Base-by-base conservation (phyloP, 2,329 filamentous ascomycete genomes). In the Fusarium vanettenii region DNA sequence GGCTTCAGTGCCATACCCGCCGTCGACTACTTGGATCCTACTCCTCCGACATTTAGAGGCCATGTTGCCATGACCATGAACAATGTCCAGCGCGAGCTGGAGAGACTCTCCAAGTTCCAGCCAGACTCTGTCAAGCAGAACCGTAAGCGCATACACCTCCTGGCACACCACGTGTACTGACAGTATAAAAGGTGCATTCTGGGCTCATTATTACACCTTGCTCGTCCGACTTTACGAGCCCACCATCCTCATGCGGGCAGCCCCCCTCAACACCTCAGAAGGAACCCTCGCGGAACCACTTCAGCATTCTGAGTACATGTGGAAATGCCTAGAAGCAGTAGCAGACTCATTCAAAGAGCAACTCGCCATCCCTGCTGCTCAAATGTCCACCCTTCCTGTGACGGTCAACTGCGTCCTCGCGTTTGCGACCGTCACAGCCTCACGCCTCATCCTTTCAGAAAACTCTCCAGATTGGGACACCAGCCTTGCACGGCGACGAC, bases 211-310 rank as follows among this genome's bases (percentile, higher is more conserved):
- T 48, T 69, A 81, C 60, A 73, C 77, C 37, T 66, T 81, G 2
- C 48, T 83, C 6, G 76, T 82, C 18, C 81, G 82, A 0, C 78
- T 86, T 2, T 85, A 84, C 67, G 84, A 86, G 56, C 83, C 84
- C 0, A 78, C 79, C 22, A 79, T 85, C 5, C 76, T 74, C 52
- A 79, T 82, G 69, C 79, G 77, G 5, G 64, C 78, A 2, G 61
- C 75, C 0, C 41, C 59, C 6, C 31, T 75, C 0, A 45, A 72
- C 13, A 68, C 78, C 22, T 4, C 69, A 2, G 71, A 79, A 18
- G n/a, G 64, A 10, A 39, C 66, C 52, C 29, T 61, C 8, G 61
- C 70, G 1, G 74, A 78, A 22, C 77, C 79, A 2, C 76, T 79
- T 11, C 79, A 79, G 6, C 80, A 82, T 13, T 79, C 82, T 14